Evolutionary conservation across 495 filamentous ascomycete genomes (phyloP).

Genomic region (Penicillium pancosmium): DNA sequence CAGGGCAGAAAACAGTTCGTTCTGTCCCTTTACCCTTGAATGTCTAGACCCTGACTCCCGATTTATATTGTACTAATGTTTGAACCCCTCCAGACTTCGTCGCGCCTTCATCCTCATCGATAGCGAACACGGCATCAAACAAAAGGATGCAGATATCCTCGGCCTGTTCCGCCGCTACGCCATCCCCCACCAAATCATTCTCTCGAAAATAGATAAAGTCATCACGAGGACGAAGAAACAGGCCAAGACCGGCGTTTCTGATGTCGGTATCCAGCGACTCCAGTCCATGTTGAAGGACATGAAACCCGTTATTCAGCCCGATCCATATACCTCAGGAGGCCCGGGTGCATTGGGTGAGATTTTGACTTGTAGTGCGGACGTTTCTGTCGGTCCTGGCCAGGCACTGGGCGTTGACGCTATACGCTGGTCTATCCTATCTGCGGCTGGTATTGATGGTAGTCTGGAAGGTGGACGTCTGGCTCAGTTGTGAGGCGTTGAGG

Average conservation of each 20-base stretch:
- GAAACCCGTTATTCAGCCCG: conserved; percentile 35
- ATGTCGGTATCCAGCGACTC: conserved; percentile 32
- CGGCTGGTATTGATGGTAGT: conserved; percentile 50
- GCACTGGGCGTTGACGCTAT: conserved; percentile 49
- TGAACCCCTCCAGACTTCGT: conserved; percentile 52
- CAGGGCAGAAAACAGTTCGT: conserved; percentile 65
- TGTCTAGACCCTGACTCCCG: background rate
- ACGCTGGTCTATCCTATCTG: conserved; percentile 54
- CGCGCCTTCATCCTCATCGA: conserved; percentile 86
- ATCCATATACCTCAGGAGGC: conserved; percentile 32
- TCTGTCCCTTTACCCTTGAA: background rate
- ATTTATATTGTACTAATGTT: background rate
- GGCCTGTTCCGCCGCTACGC: conserved; percentile 60
- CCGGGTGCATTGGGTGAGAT: conserved; percentile 55
- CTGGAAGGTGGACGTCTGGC: conserved; percentile 26
- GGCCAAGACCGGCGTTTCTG: conserved; percentile 32
- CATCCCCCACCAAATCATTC: conserved; percentile 74
- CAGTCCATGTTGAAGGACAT: conserved; percentile 32
- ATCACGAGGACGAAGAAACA: conserved; percentile 39
- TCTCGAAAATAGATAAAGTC: conserved; percentile 79
- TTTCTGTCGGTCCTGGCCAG: conserved; percentile 31
- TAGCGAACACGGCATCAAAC: conserved; percentile 77
- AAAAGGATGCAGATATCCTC: conserved; percentile 67
- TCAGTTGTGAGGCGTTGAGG: background rate
- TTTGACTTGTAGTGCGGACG: conserved; percentile 49